These are phyloP conservation scores for Drechslera avenae DNA, from an alignment of 2,329 filamentous ascomycete species.

Conservation along the genomic window DNA sequence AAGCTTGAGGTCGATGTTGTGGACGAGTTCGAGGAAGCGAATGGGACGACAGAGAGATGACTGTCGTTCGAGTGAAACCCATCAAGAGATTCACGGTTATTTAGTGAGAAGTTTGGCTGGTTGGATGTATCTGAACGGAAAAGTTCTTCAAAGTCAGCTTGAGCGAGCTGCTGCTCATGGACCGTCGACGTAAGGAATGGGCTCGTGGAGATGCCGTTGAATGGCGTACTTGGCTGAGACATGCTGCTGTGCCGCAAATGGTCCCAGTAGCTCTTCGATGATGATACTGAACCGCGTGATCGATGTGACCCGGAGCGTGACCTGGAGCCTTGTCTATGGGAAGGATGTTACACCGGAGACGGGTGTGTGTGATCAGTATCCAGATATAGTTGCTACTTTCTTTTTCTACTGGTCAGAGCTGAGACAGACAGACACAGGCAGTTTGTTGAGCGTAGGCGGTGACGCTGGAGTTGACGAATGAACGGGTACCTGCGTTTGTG, in stretches of 20 bases:
- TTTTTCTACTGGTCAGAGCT: slow-evolving; percentile 23
- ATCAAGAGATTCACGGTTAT: slow-evolving; percentile 12
- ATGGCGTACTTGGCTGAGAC: slow-evolving; percentile 26
- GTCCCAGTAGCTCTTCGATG: neutral
- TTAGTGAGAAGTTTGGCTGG: slow-evolving; percentile 7
- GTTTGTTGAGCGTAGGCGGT: slow-evolving; percentile 13
- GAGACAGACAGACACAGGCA: slow-evolving; percentile 25
- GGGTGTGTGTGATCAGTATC: slow-evolving; percentile 10
- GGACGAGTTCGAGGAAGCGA: slow-evolving; percentile 10
- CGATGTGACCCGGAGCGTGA: neutral
- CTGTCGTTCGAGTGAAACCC: slow-evolving; percentile 11
- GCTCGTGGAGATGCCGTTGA: slow-evolving; percentile 1
- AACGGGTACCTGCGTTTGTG: slow-evolving; percentile 9
- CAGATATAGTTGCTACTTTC: slow-evolving; percentile 30
- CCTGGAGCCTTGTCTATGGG: slow-evolving; percentile 4
- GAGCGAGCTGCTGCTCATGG: slow-evolving; percentile 14
- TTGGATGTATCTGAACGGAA: slow-evolving; percentile 9
- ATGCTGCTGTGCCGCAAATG: slow-evolving; percentile 11
- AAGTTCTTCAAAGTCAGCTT: slow-evolving; percentile 16
- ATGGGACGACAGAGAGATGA: neutral
- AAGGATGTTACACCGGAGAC: slow-evolving; percentile 29
- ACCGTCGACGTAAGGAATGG: slow-evolving; percentile 2
- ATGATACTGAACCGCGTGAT: slow-evolving; percentile 6
- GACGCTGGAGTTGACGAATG: slow-evolving; percentile 13
- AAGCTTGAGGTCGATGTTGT: slow-evolving; percentile 19